These are phyloP conservation scores for Yarrowia bubula DNA, from an alignment of 805 yeast genomes.

Conservation along the genomic window DNA sequence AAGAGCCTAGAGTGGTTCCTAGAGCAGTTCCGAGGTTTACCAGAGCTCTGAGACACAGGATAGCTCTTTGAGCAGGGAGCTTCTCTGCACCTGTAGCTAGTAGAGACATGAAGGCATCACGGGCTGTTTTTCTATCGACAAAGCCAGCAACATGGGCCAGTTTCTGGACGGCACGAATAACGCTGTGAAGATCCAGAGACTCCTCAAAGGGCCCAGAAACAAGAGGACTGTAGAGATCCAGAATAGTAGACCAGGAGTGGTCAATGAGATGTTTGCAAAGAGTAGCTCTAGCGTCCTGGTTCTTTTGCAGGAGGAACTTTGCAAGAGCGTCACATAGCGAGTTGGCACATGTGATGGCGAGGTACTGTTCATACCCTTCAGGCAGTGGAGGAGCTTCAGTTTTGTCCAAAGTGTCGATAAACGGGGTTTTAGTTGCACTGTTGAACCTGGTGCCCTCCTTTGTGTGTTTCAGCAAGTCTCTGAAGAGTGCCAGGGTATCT, in stretches of 20 bases:
- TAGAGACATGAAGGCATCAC: constrained; percentile 53
- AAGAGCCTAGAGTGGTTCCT: constrained; percentile 65
- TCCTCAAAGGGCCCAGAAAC: constrained; percentile 67
- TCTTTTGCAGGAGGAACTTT: constrained; percentile 36
- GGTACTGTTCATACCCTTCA: constrained; percentile 56
- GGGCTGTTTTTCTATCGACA: constrained; percentile 52
- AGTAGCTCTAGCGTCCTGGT: background rate
- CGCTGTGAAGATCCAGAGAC: constrained; percentile 58
- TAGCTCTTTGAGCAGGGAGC: constrained; percentile 31
- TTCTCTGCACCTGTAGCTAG: constrained; percentile 36
- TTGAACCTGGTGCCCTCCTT: constrained; percentile 14
- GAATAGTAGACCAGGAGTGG: constrained; percentile 42
- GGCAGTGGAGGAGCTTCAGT: constrained; percentile 70
- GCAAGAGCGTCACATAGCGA: constrained; percentile 69
- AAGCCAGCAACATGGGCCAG: constrained; percentile 81
- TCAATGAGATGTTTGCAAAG: constrained; percentile 27
- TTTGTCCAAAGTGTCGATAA: constrained; percentile 79
- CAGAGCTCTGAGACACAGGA: constrained; percentile 74
- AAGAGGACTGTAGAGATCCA: constrained; percentile 49
- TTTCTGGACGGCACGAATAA: constrained; percentile 74
- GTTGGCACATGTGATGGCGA: constrained; percentile 55
- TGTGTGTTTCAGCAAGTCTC: constrained; percentile 28
- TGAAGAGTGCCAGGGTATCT: constrained; percentile 51
- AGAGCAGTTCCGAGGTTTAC: constrained; percentile 73
- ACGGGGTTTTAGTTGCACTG: constrained; percentile 46